Evolutionary conservation across 2,329 filamentous ascomycete species (phyloP).

Genomic region (Paraphaeosphaeria sporulosa): DNA sequence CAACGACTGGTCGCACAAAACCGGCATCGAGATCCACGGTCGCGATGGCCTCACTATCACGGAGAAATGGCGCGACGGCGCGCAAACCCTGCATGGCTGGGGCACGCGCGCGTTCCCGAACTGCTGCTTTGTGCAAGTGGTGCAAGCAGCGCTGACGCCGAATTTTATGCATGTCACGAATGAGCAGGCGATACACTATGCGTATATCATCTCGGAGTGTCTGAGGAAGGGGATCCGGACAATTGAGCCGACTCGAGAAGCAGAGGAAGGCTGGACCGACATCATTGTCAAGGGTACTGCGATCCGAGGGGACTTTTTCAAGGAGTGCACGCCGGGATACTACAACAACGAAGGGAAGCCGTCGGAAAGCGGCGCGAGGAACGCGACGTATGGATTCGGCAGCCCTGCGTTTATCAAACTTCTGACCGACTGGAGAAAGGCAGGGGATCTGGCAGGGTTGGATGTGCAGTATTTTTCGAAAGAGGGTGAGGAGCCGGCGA

Average conservation of each 20-base stretch:
- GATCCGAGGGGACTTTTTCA: constrained; percentile 19
- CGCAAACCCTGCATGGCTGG: constrained; percentile 61
- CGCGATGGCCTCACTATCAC: constrained; percentile 50
- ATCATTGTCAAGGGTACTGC: constrained; percentile 18
- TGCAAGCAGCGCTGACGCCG: constrained; percentile 20
- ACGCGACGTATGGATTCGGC: constrained; percentile 38
- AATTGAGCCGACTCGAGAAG: constrained; percentile 17
- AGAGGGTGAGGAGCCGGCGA: too few species aligned
- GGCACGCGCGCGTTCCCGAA: constrained; percentile 27
- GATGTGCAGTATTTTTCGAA: constrained; percentile 16
- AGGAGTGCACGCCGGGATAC: constrained; percentile 31
- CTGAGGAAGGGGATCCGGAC: constrained; percentile 12
- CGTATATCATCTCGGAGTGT: constrained; percentile 20
- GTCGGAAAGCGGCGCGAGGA: constrained; percentile 26
- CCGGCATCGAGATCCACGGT: constrained; percentile 52
- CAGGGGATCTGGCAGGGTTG: constrained; percentile 41
- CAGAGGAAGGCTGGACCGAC: constrained; percentile 25
- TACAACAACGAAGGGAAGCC: constrained; percentile 28
- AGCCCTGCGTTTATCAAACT: constrained; percentile 42
- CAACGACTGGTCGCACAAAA: constrained; percentile 22
- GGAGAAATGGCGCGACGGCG: constrained; percentile 56
- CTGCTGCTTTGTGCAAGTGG: constrained; percentile 25
- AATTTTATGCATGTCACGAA: constrained; percentile 24
- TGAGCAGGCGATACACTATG: constrained; percentile 20
- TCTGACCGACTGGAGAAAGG: constrained; percentile 42